These are phyloP conservation scores for Xylaria flabelliformis DNA, from an alignment of 495 filamentous ascomycete genomes.

Conservation along the genomic window DNA sequence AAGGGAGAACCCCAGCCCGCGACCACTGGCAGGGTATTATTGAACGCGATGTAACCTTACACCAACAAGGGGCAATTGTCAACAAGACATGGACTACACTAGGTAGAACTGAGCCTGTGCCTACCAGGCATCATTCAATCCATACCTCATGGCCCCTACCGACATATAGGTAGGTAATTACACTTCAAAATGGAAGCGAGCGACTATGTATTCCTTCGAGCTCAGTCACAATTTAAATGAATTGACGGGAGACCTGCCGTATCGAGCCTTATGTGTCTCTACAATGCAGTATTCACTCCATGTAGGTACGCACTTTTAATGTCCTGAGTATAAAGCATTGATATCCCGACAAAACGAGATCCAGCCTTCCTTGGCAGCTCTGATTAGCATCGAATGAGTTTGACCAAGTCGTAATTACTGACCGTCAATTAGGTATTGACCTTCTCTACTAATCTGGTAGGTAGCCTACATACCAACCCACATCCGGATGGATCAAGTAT, in stretches of 20 bases:
- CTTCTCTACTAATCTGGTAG: conserved; percentile 6
- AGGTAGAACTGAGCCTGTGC: background rate
- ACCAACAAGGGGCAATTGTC: conserved; percentile 16
- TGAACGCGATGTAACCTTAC: conserved; percentile 13
- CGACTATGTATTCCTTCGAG: background rate
- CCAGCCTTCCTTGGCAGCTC: background rate
- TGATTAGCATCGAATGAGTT: background rate
- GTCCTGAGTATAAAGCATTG: background rate
- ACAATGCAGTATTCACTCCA: background rate
- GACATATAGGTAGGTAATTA: background rate
- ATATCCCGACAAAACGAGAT: background rate
- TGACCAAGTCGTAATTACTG: background rate
- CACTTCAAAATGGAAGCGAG: background rate
- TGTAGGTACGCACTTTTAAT: background rate
- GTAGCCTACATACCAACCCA: conserved; percentile 7
- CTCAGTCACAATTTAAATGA: background rate
- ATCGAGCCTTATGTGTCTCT: background rate
- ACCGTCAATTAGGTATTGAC: background rate
- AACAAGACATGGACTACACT: background rate
- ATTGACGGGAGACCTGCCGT: background rate
- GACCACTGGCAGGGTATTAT: conserved; percentile 11
- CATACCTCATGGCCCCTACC: background rate
- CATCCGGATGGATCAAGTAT: conserved; percentile 17
- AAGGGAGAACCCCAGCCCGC: background rate
- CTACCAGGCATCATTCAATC: background rate